A percentile compares a stretch with the other conserved stretches of the same genome.
Evolutionary conservation across 805 yeast species (phyloP).

Genomic region (Candida jianshihensis): DNA sequence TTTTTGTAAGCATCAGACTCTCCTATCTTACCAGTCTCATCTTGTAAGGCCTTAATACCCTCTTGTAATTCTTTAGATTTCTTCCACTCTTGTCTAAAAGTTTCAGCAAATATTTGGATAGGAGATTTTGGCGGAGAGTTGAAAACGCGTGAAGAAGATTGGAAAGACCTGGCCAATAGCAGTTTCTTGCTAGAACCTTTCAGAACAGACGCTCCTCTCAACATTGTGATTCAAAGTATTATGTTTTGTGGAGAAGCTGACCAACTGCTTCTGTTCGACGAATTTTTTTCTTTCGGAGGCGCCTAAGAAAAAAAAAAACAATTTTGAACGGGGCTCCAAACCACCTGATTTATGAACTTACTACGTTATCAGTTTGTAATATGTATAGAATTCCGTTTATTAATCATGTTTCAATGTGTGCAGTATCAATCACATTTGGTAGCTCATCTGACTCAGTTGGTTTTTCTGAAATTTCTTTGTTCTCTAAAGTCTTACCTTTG

Average conservation of each 20-base stretch:
- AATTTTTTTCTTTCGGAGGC: too few relatives aligned
- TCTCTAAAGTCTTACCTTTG: constrained; percentile 47
- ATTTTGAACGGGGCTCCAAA: too few relatives aligned
- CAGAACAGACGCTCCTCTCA: too few relatives aligned
- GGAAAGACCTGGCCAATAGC: constrained; percentile 18
- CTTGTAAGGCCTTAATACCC: constrained; percentile 89
- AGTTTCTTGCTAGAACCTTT: background rate
- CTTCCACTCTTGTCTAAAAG: constrained; percentile 86
- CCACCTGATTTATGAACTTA: too few relatives aligned
- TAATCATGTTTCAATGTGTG: too few relatives aligned
- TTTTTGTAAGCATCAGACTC: constrained; percentile 89
- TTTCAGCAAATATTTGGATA: constrained; percentile 84
- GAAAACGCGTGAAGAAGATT: constrained; percentile 9
- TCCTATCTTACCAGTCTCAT: constrained; percentile 90
- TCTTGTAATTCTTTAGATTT: constrained; percentile 86
- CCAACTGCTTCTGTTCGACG: too few relatives aligned
- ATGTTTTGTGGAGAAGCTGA: too few relatives aligned
- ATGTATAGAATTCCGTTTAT: too few relatives aligned
- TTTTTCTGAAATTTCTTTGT: constrained; percentile 6
- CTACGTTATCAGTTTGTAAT: too few relatives aligned
- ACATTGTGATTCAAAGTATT: background rate
- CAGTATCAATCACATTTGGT: background rate
- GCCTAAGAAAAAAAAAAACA: too few relatives aligned
- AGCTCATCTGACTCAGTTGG: background rate
- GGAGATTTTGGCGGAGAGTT: constrained; percentile 57